phyloP scores from a whole-genome alignment of 352 stramenopile species.

The Thalassiosira mediterranea region DNA sequence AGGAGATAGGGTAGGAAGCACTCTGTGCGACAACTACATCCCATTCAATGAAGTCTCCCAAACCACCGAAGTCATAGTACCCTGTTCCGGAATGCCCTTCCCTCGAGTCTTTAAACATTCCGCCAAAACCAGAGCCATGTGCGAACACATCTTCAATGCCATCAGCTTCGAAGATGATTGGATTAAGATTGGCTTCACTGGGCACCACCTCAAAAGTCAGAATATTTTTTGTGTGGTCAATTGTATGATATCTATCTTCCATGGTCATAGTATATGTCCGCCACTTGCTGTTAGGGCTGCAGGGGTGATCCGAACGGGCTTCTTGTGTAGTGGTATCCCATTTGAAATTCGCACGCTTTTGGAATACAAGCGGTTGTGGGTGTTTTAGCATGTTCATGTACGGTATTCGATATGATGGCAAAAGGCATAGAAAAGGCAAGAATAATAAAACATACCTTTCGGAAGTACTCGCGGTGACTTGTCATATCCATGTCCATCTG shows the following conservation, averaged over 20 bases:
- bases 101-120: not conserved
- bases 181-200: constrained; percentile 23
- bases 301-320: constrained; percentile 56
- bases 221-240: constrained; percentile 2
- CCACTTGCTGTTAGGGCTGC: constrained; percentile 50
- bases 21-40: constrained; percentile 22
- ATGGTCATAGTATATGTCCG: constrained; percentile 46
- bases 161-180: constrained; percentile 53
- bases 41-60: constrained; percentile 47
- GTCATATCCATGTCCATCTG: constrained; percentile 47
- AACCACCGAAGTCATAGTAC: constrained; percentile 43
- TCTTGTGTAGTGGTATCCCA: constrained; percentile 24
- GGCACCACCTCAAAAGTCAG: constrained; percentile 52
- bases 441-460: too few species aligned
- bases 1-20: constrained; percentile 49
- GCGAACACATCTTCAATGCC: constrained; percentile 5
- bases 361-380: constrained; percentile 40
- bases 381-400: constrained; percentile 29
- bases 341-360: constrained; percentile 36
- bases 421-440: too few species aligned
- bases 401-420: too few species aligned
- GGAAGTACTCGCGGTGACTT: constrained; percentile 51
- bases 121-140: constrained; percentile 17
- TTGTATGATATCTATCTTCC: constrained; percentile 30
- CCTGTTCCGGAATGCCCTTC: constrained; percentile 29